These are phyloP conservation scores for Agastache rugosa DNA, from an alignment of 257 asterid species.

Conservation along the genomic window DNA sequence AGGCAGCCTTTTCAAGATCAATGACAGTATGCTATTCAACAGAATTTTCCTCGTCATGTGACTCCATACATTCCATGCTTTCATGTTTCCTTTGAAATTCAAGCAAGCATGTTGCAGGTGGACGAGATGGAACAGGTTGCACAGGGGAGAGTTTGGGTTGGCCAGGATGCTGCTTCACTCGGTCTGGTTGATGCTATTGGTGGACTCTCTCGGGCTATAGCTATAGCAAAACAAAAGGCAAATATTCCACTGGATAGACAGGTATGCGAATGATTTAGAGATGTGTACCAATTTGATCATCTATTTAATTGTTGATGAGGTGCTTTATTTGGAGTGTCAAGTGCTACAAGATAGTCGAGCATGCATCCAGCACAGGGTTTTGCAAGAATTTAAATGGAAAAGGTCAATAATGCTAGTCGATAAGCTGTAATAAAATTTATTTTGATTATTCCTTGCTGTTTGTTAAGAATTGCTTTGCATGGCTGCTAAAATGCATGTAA, in stretches of 20 bases:
- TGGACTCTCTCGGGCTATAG: conserved; percentile 76
- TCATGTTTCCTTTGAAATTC: conserved; percentile 29
- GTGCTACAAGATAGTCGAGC: conserved; percentile 7
- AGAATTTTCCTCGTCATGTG: neutral
- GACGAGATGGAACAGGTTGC: conserved; percentile 94
- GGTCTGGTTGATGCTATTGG: conserved; percentile 85
- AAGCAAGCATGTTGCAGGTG: conserved; percentile 50
- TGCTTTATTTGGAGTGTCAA: neutral
- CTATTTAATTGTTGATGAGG: neutral
- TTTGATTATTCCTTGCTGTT: neutral
- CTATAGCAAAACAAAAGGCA: conserved; percentile 81
- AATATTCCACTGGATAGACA: conserved; percentile 63
- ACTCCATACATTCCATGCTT: neutral
- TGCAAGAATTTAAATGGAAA: neutral
- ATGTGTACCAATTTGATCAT: neutral
- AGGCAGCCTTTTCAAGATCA: conserved; percentile 95
- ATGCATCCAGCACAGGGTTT: neutral
- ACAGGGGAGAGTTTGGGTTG: conserved; percentile 97
- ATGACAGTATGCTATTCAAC: conserved; percentile 68
- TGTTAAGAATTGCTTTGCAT: neutral
- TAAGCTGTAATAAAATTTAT: neutral
- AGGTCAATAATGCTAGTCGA: neutral
- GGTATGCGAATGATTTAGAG: conserved; percentile 40
- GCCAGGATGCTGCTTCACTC: conserved; percentile 68
- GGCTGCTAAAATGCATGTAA: neutral